Evolutionary conservation across 768 basidiomycete species (phyloP).

Genomic region (Amanita rubescens): DNA sequence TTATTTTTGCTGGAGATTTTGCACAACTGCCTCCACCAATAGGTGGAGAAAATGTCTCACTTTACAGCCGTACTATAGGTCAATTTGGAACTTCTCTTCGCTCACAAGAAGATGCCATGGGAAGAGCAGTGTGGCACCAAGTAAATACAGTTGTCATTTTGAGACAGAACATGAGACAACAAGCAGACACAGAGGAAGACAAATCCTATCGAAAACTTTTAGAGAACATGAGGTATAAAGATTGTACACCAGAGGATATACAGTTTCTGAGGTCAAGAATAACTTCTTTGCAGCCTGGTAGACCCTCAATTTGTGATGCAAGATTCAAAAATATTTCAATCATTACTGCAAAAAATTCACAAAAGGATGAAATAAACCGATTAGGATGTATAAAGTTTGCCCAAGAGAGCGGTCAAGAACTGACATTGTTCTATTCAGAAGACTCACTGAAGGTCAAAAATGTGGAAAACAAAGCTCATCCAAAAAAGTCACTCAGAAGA

Average conservation of each 20-base stretch:
- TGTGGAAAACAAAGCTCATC: background rate
- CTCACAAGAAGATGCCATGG: slow-evolving; percentile 16
- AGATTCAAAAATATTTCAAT: slow-evolving; percentile 24
- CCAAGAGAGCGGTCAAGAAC: slow-evolving; percentile 14
- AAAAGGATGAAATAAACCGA: slow-evolving; percentile 26
- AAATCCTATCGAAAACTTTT: slow-evolving; percentile 20
- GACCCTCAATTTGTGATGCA: background rate
- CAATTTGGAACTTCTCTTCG: background rate
- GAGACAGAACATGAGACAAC: slow-evolving; percentile 27
- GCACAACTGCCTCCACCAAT: too few relatives aligned
- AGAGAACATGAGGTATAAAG: slow-evolving; percentile 26
- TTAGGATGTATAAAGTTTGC: slow-evolving; percentile 21
- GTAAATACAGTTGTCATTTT: slow-evolving; percentile 29
- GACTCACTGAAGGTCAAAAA: too few relatives aligned
- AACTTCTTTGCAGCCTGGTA: background rate
- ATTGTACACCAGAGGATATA: too few relatives aligned
- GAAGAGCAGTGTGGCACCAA: slow-evolving; percentile 31
- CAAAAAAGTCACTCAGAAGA: background rate
- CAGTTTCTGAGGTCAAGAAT: slow-evolving; percentile 19
- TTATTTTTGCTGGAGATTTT: slow-evolving; percentile 26
- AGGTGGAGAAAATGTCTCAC: too few relatives aligned
- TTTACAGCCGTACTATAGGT: slow-evolving; percentile 5
- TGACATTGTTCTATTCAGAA: slow-evolving; percentile 22
- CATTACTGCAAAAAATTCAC: slow-evolving; percentile 24
- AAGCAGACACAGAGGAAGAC: too few relatives aligned